Conservation (phyloP, 208 protist species). For the Acanthamoeba royreba region DNA sequence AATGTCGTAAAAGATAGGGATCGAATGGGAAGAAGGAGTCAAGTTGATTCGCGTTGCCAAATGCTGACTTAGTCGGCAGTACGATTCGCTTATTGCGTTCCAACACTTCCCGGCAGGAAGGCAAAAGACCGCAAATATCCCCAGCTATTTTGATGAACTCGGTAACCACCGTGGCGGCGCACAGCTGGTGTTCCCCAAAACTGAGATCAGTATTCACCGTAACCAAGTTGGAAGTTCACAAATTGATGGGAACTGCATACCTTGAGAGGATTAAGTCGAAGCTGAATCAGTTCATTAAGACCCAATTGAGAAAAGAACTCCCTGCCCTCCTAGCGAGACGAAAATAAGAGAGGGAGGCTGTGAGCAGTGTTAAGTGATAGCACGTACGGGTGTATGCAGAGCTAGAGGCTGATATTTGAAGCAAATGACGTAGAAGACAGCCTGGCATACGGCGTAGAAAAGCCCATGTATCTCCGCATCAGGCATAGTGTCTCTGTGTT, state of each 20-base stretch:
- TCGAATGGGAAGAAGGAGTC: constrained; percentile 74
- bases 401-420: constrained; percentile 49
- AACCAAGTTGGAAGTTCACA: constrained; percentile 12
- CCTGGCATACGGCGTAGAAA: constrained; percentile 65
- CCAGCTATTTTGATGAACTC: constrained; percentile 24
- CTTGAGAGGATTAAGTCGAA: constrained; percentile 60
- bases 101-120: not conserved
- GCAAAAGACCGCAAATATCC: not conserved
- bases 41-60: constrained; percentile 53
- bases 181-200: constrained; percentile 42
- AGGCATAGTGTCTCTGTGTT: constrained; percentile 4
- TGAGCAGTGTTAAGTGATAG: not conserved
- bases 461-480: constrained; percentile 61
- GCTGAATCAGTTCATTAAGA: not conserved
- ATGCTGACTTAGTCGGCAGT: constrained; percentile 41
- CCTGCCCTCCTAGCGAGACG: not conserved
- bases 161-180: not conserved
- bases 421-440: constrained; percentile 67
- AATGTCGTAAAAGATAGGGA: constrained; percentile 58
- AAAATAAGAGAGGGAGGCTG: not conserved
- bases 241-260: constrained; percentile 37
- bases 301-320: not conserved
- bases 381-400: not conserved
- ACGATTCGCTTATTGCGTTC: constrained; percentile 53
- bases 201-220: not conserved